These are phyloP conservation scores for Lentinus brumalis DNA, from an alignment of 768 basidiomycete species.

Conservation along the genomic window DNA sequence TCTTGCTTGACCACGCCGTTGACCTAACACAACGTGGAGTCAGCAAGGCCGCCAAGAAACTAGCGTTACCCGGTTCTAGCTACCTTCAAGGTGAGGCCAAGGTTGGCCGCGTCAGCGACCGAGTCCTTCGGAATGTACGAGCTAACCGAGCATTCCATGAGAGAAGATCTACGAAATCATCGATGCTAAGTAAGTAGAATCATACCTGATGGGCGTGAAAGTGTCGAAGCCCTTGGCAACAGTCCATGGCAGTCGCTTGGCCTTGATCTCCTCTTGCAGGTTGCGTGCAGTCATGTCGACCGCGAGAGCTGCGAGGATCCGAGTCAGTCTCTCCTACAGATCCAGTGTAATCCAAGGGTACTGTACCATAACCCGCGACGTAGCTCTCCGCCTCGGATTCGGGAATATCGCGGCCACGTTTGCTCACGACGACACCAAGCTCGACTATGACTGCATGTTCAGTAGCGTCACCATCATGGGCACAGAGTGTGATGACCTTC, in stretches of 20 bases:
- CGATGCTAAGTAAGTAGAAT: conserved; percentile 5
- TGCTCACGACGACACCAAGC: conserved; percentile 95
- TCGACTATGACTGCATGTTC: conserved; percentile 62
- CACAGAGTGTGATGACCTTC: conserved; percentile 65
- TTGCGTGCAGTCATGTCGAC: conserved; percentile 98
- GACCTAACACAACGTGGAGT: conserved; percentile 50
- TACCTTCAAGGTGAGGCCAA: conserved; percentile 78
- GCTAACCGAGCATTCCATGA: conserved; percentile 37
- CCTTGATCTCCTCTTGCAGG: conserved; percentile 90
- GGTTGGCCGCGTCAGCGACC: conserved; percentile 71
- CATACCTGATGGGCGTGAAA: conserved; percentile 87
- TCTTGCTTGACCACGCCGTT: conserved; percentile 84
- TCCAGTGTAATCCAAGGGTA: background rate
- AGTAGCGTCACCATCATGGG: background rate
- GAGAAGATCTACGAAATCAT: conserved; percentile 2
- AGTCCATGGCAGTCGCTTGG: conserved; percentile 96
- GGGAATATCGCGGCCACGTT: conserved; percentile 79
- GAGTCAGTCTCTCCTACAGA: background rate
- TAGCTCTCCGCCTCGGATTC: conserved; percentile 70
- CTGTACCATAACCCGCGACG: conserved; percentile 87
- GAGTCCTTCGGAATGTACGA: conserved; percentile 78
- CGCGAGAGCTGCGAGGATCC: conserved; percentile 64
- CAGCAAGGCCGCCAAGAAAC: background rate
- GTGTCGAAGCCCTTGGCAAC: conserved; percentile 97
- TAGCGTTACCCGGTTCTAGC: conserved; percentile 1